Percentiles rank a stretch among this genome's conserved stretches.
Conservation (phyloP, 441 rosid genomes). For the Populus hybrid region DNA sequence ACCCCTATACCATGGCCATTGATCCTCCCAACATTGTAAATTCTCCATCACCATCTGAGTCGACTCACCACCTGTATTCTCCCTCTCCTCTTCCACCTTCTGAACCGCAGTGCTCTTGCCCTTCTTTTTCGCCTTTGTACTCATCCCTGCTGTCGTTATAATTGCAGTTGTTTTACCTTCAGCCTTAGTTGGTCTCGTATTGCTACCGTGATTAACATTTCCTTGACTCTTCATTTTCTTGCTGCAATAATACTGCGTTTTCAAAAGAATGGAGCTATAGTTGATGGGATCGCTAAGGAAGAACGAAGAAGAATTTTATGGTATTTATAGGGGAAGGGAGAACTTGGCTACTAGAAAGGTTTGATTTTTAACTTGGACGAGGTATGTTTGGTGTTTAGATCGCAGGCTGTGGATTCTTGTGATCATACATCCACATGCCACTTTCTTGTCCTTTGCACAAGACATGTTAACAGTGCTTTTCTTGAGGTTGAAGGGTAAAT, state of each 20-base stretch:
- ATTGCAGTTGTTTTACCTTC: not conserved
- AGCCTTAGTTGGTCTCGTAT: not conserved
- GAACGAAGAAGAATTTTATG: not conserved
- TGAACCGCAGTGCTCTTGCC: slow-evolving; percentile 22
- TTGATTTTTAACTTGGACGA: no score
- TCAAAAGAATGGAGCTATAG: not conserved
- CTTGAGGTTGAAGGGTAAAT: not conserved
- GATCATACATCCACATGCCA: slow-evolving; percentile 7
- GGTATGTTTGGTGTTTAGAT: not conserved
- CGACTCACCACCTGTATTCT: slow-evolving; percentile 19
- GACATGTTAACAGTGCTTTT: not conserved
- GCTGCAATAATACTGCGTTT: not conserved
- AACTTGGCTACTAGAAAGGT: not conserved
- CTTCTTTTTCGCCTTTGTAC: slow-evolving; percentile 13
- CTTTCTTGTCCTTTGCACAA: not conserved
- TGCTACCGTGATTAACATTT: slow-evolving; percentile 2
- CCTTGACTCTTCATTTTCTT: slow-evolving; percentile 47
- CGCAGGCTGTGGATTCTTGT: not conserved
- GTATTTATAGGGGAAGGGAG: not conserved
- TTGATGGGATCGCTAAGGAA: not conserved
- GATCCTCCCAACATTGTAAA: slow-evolving; percentile 30
- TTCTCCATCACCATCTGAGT: slow-evolving; percentile 17
- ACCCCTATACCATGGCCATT: slow-evolving; percentile 22
- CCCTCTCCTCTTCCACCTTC: slow-evolving; percentile 19
- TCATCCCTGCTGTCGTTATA: not conserved